Evolutionary conservation across 2,329 filamentous ascomycete species (phyloP).

Genomic region (Coniochaeta ligniaria): DNA sequence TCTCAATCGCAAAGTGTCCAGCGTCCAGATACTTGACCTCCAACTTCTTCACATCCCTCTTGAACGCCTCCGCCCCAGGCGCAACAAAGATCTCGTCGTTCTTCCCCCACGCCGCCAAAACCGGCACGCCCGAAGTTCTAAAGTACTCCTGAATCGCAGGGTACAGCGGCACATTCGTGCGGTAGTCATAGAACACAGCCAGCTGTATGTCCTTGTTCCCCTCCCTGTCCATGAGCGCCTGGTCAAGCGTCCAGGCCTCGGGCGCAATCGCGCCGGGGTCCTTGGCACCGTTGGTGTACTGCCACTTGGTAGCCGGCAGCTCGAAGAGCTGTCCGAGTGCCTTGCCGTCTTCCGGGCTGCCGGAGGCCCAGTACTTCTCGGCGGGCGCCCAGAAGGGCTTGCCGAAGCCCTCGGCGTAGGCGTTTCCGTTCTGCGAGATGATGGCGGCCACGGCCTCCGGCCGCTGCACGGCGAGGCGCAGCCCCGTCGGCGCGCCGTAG

Average conservation of each 20-base stretch:
- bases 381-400: slow-evolving; percentile 41
- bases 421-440: slow-evolving; percentile 54
- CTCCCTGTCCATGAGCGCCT: slow-evolving; percentile 39
- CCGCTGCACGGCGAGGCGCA: slow-evolving; percentile 43
- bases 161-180: slow-evolving; percentile 46
- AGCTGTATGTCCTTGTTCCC: slow-evolving; percentile 47
- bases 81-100: slow-evolving; percentile 44
- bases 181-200: slow-evolving; percentile 50
- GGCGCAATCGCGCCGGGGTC: slow-evolving; percentile 29
- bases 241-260: slow-evolving; percentile 42
- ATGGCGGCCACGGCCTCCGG: slow-evolving; percentile 42
- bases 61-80: slow-evolving; percentile 46
- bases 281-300: slow-evolving; percentile 34
- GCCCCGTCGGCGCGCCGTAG: slow-evolving; percentile 50
- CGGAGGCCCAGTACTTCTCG: slow-evolving; percentile 34
- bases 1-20: slow-evolving; percentile 46
- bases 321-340: slow-evolving; percentile 25
- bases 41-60: slow-evolving; percentile 37
- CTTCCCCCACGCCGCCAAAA: slow-evolving; percentile 53
- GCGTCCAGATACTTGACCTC: slow-evolving; percentile 44
- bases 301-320: slow-evolving; percentile 30
- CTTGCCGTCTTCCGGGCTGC: slow-evolving; percentile 24
- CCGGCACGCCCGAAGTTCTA: slow-evolving; percentile 37
- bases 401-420: slow-evolving; percentile 48
- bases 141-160: slow-evolving; percentile 49